Base-by-base conservation (phyloP, 495 filamentous ascomycete genomes). In the Talaromyces stipitatus region DNA sequence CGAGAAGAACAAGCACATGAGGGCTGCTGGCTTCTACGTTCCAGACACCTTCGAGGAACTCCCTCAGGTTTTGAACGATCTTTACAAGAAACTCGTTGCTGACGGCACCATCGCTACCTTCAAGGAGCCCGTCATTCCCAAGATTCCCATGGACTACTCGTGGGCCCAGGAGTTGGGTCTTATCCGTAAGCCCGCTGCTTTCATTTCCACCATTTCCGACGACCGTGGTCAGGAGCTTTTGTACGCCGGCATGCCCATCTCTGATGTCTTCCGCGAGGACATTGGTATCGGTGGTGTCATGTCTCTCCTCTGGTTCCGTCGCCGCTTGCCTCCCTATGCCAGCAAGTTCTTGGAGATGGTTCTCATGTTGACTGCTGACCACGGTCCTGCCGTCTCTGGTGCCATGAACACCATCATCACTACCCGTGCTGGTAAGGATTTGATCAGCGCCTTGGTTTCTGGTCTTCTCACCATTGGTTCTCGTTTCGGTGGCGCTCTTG, bases 361-460 rank as follows among this genome's bases (percentile, higher is more conserved):
- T 62, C 91, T 98, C 72, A 98, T 98, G 94, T 84, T 98, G 69
- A 98, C 94, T 65, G 94, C 94, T 64, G 94, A 98, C 69, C 94
- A 98, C 84, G 94, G 94, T 75, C 94, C 94, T 43, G 94, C 94
- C 67, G 94, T 98, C 60, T 98, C 94, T 62, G 94, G 94, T 79
- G 94, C 94, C 65, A 98, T 98, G 94, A 98, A 98, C 86, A 98
- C 94, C 61, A 98, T 98, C 75, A 97, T 98, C 73, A 98, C 94
- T 55, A 98, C 94, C 47, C 87, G 94, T 85, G 94, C 94, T 56
- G 94, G 94, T 68, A 98, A 98, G 81, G 94, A 98, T 74, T 81
- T 98, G 61, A 96, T 98, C 80, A 90, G 85, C 65, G 87, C 94
- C 36, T 81, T 98, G 54, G 94, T 98, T 53, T 87, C 86, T 63